Conservation (phyloP, 257 asterid genomes). For the Ocimum tenuiflorum region DNA sequence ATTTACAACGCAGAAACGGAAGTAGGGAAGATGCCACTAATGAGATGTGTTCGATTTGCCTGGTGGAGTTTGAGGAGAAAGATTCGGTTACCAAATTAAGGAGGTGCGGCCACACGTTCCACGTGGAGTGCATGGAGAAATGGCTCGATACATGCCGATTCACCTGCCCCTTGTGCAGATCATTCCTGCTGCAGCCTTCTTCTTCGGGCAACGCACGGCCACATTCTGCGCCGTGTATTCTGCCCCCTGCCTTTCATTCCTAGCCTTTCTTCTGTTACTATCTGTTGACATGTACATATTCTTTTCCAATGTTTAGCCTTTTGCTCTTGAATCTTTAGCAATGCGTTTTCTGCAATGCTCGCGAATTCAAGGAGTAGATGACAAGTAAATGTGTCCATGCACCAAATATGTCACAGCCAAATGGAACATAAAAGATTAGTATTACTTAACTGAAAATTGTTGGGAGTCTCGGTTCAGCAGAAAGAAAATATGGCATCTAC, state of each 20-base stretch:
- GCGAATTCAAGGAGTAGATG: background rate
- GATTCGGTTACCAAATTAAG: conserved; percentile 42
- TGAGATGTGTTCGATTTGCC: conserved; percentile 47
- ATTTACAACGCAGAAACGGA: conserved; percentile 7
- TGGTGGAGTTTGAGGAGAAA: conserved; percentile 40
- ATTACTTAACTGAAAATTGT: too few relatives aligned
- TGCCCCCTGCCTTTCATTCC: background rate
- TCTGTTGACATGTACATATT: background rate
- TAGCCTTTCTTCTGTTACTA: background rate
- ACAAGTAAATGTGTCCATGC: background rate
- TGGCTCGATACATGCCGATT: conserved; percentile 48
- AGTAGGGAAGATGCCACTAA: conserved; percentile 3
- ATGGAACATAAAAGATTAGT: background rate
- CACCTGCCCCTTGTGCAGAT: conserved; percentile 70
- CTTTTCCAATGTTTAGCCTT: background rate
- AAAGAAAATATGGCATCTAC: too few relatives aligned
- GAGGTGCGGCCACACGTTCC: conserved; percentile 53
- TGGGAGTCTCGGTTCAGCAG: too few relatives aligned
- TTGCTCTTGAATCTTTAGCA: background rate
- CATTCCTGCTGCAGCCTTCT: conserved; percentile 27
- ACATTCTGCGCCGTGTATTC: background rate
- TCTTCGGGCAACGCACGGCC: conserved; percentile 26
- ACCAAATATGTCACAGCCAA: background rate
- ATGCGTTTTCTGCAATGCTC: background rate
- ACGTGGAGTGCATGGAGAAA: conserved; percentile 48